Evolutionary conservation across 2,329 filamentous ascomycete genomes (phyloP).

Genomic region (Fusarium staphyleae): DNA sequence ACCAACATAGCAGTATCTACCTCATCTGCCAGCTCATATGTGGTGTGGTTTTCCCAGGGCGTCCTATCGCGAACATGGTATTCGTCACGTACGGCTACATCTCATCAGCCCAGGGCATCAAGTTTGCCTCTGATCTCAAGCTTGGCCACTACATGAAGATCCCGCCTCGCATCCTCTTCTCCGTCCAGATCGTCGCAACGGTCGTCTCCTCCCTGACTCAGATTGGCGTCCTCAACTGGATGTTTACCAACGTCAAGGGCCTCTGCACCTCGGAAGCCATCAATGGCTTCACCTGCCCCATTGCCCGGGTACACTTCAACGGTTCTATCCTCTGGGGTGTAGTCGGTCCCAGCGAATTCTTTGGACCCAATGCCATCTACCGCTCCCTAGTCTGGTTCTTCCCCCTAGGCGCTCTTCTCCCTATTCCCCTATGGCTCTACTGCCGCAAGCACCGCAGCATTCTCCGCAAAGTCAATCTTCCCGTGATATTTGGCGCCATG

Average conservation of each 20-base stretch:
- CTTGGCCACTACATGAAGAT: conserved; percentile 91
- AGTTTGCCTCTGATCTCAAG: conserved; percentile 87
- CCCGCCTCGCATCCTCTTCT: conserved; percentile 78
- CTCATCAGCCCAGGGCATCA: conserved; percentile 85
- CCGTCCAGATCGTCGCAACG: conserved; percentile 79
- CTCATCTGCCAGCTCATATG: conserved; percentile 87
- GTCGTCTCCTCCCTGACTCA: conserved; percentile 81
- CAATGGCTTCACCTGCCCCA: conserved; percentile 87
- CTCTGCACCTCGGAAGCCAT: conserved; percentile 82
- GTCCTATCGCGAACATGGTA: conserved; percentile 90
- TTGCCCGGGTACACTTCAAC: conserved; percentile 89
- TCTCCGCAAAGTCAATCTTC: conserved; percentile 79
- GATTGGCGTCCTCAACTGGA: conserved; percentile 88
- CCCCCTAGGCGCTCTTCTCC: conserved; percentile 75
- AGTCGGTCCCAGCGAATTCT: conserved; percentile 83
- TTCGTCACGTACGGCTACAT: conserved; percentile 93
- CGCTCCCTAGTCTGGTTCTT: conserved; percentile 82
- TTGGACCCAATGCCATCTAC: conserved; percentile 78
- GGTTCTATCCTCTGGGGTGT: conserved; percentile 90
- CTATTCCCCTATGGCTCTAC: conserved; percentile 77
- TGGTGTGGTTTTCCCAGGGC: conserved; percentile 81
- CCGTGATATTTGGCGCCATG: conserved; percentile 82
- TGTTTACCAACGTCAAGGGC: conserved; percentile 78
- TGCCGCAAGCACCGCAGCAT: conserved; percentile 65
- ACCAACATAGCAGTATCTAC: conserved; percentile 87